These are phyloP conservation scores for Mycena chlorophos DNA, from an alignment of 768 basidiomycete species.

Conservation along the genomic window DNA sequence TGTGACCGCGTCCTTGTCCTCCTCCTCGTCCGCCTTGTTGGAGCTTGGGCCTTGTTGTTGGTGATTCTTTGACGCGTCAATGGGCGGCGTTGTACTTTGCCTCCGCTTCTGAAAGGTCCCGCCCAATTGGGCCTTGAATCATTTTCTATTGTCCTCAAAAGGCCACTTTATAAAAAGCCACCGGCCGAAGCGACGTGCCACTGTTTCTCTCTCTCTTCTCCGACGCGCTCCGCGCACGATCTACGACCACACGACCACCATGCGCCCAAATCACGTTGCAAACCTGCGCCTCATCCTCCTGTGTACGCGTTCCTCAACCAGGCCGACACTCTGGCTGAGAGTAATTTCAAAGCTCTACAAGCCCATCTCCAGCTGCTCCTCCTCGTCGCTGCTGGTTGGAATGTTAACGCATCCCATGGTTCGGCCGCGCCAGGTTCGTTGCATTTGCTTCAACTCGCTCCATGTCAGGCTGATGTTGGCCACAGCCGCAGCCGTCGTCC, in stretches of 20 bases:
- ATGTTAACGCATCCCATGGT: conserved; percentile 8
- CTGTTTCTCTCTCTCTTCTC: background rate
- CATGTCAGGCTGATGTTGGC: background rate
- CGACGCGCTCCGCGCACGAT: background rate
- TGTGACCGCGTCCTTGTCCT: background rate
- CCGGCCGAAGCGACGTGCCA: no score
- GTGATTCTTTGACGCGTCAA: no score
- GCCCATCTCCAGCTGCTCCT: conserved; percentile 13
- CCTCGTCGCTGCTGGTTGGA: conserved; percentile 16
- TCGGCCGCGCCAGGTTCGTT: conserved; percentile 4
- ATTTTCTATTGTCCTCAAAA: background rate
- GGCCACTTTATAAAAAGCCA: no score
- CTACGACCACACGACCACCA: background rate
- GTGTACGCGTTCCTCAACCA: conserved; percentile 4
- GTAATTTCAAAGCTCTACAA: conserved; percentile 8
- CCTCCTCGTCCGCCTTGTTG: no score
- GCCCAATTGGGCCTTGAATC: background rate
- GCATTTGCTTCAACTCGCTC: no score
- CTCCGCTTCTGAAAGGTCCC: no score
- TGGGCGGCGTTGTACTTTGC: no score
- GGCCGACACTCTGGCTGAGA: background rate
- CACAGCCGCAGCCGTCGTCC: conserved; percentile 6
- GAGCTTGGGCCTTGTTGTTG: no score
- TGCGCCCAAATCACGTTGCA: background rate
- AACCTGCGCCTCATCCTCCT: conserved; percentile 9